Conservation (phyloP, 495 filamentous ascomycete genomes). For the Aspergillus bridgeri region DNA sequence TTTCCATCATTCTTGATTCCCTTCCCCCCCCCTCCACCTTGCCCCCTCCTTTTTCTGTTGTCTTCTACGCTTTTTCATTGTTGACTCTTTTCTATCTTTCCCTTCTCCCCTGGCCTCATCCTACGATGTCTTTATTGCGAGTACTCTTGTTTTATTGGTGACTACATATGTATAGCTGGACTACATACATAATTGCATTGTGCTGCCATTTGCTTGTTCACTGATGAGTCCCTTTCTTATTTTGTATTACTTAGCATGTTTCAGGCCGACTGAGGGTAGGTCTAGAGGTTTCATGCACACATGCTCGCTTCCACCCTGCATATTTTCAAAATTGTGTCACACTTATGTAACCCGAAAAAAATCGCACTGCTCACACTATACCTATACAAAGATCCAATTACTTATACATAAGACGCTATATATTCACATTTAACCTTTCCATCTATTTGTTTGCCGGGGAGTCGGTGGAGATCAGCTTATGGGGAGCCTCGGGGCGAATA, state of each 20-base stretch:
- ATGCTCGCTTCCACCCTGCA: too few relatives aligned
- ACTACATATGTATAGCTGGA: neutral
- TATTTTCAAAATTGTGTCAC: neutral
- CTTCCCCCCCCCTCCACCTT: neutral
- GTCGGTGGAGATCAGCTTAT: slow-evolving; percentile 33
- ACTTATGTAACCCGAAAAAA: neutral
- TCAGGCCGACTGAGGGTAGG: neutral
- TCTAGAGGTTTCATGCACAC: too few relatives aligned
- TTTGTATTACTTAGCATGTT: neutral
- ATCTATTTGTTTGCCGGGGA: slow-evolving; percentile 48
- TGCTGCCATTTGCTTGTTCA: neutral
- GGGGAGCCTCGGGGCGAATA: slow-evolving; percentile 15
- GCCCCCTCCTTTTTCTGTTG: neutral
- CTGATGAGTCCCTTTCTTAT: neutral
- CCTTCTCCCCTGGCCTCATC: neutral
- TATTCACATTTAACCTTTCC: slow-evolving; percentile 17
- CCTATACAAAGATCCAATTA: neutral
- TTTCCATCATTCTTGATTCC: neutral
- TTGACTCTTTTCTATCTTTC: neutral
- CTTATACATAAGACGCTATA: slow-evolving; percentile 25
- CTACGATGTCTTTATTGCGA: neutral
- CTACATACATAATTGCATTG: neutral
- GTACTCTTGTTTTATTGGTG: neutral
- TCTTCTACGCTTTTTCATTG: neutral
- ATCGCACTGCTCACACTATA: neutral